A percentile compares a stretch with the other conserved stretches of the same genome.
phyloP scores from a whole-genome alignment of 106 monocot genomes.

The Dendrobium catenatum region DNA sequence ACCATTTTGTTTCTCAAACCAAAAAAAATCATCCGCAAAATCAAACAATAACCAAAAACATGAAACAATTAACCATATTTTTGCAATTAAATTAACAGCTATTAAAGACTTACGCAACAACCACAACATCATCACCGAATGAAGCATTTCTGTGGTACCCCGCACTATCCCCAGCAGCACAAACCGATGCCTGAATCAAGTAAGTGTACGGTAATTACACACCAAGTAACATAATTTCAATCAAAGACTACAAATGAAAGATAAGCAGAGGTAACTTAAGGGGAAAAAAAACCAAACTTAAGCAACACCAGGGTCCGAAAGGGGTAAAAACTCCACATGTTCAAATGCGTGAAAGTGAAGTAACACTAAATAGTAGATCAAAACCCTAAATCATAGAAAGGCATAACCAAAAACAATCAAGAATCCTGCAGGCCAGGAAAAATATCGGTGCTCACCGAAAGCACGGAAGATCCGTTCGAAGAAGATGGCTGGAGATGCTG shows the following conservation, averaged over 20 bases:
- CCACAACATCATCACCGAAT: slow-evolving; percentile 49
- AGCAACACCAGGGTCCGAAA: background rate
- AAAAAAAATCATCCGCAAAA: background rate
- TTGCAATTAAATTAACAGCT: background rate
- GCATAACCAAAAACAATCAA: background rate
- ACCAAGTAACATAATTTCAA: background rate
- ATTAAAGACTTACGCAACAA: slow-evolving; percentile 41
- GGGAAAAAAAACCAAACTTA: background rate
- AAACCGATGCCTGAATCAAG: slow-evolving; percentile 28
- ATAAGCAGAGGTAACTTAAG: background rate
- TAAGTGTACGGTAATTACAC: background rate
- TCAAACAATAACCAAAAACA: background rate
- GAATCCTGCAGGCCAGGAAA: background rate
- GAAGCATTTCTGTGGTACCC: slow-evolving; percentile 34
- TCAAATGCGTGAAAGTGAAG: background rate
- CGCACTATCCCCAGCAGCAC: slow-evolving; percentile 50
- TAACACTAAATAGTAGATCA: background rate
- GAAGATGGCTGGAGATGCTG: slow-evolving; percentile 36
- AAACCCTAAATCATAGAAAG: background rate
- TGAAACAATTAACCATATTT: background rate
- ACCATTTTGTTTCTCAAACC: background rate
- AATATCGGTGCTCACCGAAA: slow-evolving; percentile 6
- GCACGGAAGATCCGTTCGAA: slow-evolving; percentile 3
- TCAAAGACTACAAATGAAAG: background rate
- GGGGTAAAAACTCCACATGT: background rate